Base-by-base conservation (phyloP, 805 yeast genomes). In the Jamesozyma jinghongensis region DNA sequence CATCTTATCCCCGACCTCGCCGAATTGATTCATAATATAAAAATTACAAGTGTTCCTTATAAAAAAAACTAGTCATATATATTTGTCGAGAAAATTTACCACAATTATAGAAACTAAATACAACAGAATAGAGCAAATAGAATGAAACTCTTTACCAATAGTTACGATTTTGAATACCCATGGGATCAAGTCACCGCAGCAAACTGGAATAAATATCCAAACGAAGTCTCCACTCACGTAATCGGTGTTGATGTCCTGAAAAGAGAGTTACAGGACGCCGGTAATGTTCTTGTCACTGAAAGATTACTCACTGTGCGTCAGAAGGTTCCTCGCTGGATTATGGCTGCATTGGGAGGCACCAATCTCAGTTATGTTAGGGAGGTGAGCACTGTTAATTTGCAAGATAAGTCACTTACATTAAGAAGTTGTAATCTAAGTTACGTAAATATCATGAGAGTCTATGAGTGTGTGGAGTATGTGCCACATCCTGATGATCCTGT, bases 171-270 rank as follows among this genome's bases (percentile, higher is more conserved):
- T 61, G 67, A 77, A 41, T 88, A 92, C 56, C 76, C 94, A 0
- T 90, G 97, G 97, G 94, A 83, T 19, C 86, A 83, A 52, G 95
- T 90, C 19, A 82, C 95, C 0, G 87, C 94, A 1, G 97, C 97
- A 38, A 87, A 88, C 63, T 90, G 98, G 98, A 78, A 75, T 49
- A 90, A 90, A 52, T 90, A 90, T 63, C 98, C 98, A n/a, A 90
- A 92, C 59, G 94, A 87, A 52, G 70, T 81, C 43, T 79, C 95
- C 6, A 75, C 94, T 0, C 98, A 90, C 62, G 98, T 90, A 8
- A 81, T 85, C 22, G 92, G 92, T 1, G 97, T 92, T 16, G 98
- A 90, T 59, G 85, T 86, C 1, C 62, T 90, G 26, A 70, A 82
- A 44, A 71, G 97, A 47, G 86, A 80, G 51, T 55, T 86, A 17